Evolutionary conservation across 768 basidiomycete species (phyloP).

Genomic region (Mycena latifolia): DNA sequence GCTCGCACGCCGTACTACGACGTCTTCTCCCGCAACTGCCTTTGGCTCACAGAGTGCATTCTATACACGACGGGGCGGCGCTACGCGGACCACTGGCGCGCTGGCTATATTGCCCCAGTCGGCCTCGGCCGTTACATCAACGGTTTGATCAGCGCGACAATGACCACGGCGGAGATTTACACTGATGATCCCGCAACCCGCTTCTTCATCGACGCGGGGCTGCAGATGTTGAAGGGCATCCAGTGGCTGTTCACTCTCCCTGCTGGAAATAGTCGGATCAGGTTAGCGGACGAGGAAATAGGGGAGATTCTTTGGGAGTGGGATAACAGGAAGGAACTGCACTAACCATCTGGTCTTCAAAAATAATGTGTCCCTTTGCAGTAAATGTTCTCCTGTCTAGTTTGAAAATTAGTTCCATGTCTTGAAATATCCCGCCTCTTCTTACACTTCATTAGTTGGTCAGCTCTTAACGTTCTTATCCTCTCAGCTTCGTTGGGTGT

Average conservation of each 20-base stretch:
- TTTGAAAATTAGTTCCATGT: no score
- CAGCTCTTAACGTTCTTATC: no score
- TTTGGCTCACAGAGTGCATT: conserved; percentile 16
- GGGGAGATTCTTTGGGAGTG: conserved; percentile 8
- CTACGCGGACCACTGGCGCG: conserved; percentile 18
- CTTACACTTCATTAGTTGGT: no score
- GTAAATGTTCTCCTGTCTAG: no score
- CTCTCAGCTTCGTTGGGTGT: no score
- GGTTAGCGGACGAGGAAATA: conserved; percentile 10
- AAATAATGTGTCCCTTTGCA: no score
- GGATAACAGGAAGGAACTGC: not conserved
- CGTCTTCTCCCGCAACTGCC: conserved; percentile 12
- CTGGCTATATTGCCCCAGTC: not conserved
- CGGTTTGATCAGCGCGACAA: not conserved
- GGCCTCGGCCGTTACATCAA: conserved; percentile 9
- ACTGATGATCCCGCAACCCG: not conserved
- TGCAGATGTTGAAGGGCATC: not conserved
- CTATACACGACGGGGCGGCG: conserved; percentile 19
- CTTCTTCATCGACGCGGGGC: conserved; percentile 1
- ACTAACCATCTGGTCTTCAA: not conserved
- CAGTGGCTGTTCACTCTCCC: conserved; percentile 16
- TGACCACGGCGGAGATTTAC: conserved; percentile 5
- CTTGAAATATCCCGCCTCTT: no score
- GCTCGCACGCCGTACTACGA: conserved; percentile 7
- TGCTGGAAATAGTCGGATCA: not conserved